These are phyloP conservation scores for Acorus calamus DNA, from an alignment of 106 monocot genomes.

Conservation along the genomic window DNA sequence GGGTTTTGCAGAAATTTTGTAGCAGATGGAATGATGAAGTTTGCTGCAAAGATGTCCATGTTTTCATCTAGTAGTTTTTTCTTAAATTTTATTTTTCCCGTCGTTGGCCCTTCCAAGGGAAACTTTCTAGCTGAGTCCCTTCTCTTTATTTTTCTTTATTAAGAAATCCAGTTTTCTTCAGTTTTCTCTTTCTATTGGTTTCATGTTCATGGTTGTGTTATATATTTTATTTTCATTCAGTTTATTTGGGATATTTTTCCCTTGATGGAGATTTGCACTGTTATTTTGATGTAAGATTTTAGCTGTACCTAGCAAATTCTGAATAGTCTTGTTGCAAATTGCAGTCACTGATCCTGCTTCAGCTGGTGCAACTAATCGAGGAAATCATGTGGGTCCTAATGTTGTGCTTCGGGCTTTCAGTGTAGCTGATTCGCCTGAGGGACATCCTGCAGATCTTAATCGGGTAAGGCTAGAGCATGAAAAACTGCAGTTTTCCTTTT, in stretches of 20 bases:
- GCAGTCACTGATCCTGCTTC: slow-evolving; percentile 24
- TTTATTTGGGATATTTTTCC: background rate
- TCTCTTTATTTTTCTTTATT: no score
- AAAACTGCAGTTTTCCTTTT: background rate
- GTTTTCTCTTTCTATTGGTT: no score
- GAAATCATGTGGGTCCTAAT: slow-evolving; percentile 21
- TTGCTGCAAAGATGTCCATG: no score
- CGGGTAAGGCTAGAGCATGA: slow-evolving; percentile 23
- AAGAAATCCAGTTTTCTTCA: no score
- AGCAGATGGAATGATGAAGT: no score
- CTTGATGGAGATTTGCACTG: background rate
- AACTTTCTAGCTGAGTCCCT: no score
- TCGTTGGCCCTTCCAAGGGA: no score
- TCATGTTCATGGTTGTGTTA: no score
- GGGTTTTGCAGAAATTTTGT: no score
- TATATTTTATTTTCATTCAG: no score
- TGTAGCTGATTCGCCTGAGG: slow-evolving; percentile 42
- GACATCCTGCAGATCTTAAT: slow-evolving; percentile 32
- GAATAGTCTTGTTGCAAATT: background rate
- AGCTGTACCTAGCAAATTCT: slow-evolving; percentile 4
- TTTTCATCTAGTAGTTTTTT: no score
- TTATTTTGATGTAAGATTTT: background rate
- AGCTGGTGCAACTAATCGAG: slow-evolving; percentile 14
- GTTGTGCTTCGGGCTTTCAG: slow-evolving; percentile 72
- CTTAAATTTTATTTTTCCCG: no score